A percentile compares a stretch with the other conserved stretches of the same genome.
Conservation (phyloP, 768 basidiomycete genomes). For the Leccinum boreale region DNA sequence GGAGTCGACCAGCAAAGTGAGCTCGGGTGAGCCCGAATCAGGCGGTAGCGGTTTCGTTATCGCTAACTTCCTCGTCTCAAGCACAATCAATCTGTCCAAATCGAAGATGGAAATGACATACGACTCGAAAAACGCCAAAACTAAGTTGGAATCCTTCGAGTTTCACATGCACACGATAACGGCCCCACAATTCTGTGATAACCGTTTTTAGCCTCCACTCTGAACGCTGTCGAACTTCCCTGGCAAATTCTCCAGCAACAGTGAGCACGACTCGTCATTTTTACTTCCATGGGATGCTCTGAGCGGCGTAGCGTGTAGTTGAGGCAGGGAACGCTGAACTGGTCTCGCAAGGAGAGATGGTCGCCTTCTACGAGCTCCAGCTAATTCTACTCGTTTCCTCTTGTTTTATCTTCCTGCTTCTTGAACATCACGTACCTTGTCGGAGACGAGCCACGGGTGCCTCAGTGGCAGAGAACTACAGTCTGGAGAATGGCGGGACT, state of each 20-base stretch:
- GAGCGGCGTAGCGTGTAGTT: neutral
- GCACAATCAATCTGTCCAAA: no score
- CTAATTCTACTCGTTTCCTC: slow-evolving; percentile 33
- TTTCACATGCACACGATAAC: neutral
- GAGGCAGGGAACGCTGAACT: neutral
- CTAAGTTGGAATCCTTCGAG: neutral
- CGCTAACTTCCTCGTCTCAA: no score
- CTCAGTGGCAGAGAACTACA: slow-evolving; percentile 21
- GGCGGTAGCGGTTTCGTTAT: no score
- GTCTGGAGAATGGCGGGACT: slow-evolving; percentile 31
- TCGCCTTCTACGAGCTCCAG: slow-evolving; percentile 42
- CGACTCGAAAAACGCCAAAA: no score
- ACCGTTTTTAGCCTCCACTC: neutral
- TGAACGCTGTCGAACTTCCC: neutral
- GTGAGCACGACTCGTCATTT: slow-evolving; percentile 4
- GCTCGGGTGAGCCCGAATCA: no score
- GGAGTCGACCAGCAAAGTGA: no score
- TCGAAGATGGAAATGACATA: no score
- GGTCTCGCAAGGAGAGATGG: slow-evolving; percentile 16
- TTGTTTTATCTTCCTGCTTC: slow-evolving; percentile 33
- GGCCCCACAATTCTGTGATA: neutral
- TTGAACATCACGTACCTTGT: slow-evolving; percentile 33
- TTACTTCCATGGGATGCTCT: neutral
- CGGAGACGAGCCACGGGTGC: slow-evolving; percentile 17
- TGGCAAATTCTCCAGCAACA: slow-evolving; percentile 3